phyloP scores from a whole-genome alignment of 306 rosid genomes.

The Trichosanthes cucumerina region DNA sequence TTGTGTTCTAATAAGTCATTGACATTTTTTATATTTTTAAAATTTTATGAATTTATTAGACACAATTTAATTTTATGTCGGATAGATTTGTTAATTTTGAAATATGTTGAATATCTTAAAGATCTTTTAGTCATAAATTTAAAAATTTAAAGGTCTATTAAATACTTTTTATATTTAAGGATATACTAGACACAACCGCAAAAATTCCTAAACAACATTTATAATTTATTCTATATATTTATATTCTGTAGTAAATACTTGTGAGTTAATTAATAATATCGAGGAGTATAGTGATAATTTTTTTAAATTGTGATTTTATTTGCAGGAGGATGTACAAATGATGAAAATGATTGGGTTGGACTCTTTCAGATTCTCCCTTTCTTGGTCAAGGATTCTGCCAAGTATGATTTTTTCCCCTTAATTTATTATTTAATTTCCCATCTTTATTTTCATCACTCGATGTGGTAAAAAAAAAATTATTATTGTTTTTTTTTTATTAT shows the following conservation, averaged over 20 bases:
- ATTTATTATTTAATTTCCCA: not conserved
- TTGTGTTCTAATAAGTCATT: no score
- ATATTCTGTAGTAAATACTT: not conserved
- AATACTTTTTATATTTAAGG: no score
- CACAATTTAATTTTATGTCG: no score
- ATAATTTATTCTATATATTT: not conserved
- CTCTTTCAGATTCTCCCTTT: slow-evolving; percentile 29
- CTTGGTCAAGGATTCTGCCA: slow-evolving; percentile 29
- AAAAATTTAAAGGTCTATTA: no score
- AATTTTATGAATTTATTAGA: no score
- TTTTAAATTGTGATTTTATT: not conserved
- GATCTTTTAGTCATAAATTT: no score
- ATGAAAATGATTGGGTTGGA: slow-evolving; percentile 27
- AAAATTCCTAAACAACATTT: no score
- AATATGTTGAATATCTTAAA: no score
- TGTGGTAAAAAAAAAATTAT: not conserved
- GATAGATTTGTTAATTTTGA: not conserved
- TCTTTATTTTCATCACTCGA: not conserved
- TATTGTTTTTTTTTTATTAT: not conserved
- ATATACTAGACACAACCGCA: no score
- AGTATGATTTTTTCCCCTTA: slow-evolving; percentile 14
- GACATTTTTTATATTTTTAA: no score
- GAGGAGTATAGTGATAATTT: not conserved
- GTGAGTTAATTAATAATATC: not conserved
- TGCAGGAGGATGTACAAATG: slow-evolving; percentile 24